phyloP scores from a whole-genome alignment of 208 protist species.

The Wallacemonas sp. region DNA sequence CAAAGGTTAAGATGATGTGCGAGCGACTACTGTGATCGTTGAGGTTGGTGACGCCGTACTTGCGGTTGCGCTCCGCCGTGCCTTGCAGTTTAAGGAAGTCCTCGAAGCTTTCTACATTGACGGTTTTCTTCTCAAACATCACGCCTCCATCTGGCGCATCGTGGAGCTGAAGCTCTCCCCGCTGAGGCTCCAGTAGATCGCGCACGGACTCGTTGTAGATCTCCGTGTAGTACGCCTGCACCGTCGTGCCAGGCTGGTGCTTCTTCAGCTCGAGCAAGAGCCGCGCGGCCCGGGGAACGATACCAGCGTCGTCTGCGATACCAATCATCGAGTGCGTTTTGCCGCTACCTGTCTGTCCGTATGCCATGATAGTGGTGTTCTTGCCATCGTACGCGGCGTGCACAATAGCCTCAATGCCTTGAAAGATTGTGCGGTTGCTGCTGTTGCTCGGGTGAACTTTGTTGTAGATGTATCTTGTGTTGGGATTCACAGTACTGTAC shows the following conservation, averaged over 20 bases:
- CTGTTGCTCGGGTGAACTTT: conserved; percentile 81
- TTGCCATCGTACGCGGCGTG: conserved; percentile 74
- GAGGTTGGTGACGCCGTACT: conserved; percentile 86
- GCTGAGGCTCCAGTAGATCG: conserved; percentile 67
- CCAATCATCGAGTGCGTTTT: conserved; percentile 92
- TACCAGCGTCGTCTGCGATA: conserved; percentile 40
- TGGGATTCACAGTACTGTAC: conserved; percentile 77
- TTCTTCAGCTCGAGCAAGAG: conserved; percentile 65
- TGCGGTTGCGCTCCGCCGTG: conserved; percentile 71
- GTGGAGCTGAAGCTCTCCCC: conserved; percentile 37
- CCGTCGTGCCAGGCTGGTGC: conserved; percentile 34
- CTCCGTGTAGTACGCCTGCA: conserved; percentile 81
- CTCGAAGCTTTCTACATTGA: conserved; percentile 56
- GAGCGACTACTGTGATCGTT: conserved; percentile 83
- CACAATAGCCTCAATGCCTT: conserved; percentile 75
- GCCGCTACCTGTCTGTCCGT: conserved; percentile 92
- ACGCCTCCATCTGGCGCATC: conserved; percentile 45
- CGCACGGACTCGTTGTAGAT: conserved; percentile 87
- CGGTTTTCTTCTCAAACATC: conserved; percentile 48
- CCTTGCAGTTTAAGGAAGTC: conserved; percentile 69
- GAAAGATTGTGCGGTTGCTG: conserved; percentile 79
- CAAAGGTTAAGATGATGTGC: conserved; percentile 47
- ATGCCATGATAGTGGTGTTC: conserved; percentile 83
- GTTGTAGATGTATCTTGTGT: conserved; percentile 83
- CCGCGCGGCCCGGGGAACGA: conserved; percentile 51